These are phyloP conservation scores for Trichosporon coremiiforme DNA, from an alignment of 1,284 basidiomycete genomes.

Conservation along the genomic window DNA sequence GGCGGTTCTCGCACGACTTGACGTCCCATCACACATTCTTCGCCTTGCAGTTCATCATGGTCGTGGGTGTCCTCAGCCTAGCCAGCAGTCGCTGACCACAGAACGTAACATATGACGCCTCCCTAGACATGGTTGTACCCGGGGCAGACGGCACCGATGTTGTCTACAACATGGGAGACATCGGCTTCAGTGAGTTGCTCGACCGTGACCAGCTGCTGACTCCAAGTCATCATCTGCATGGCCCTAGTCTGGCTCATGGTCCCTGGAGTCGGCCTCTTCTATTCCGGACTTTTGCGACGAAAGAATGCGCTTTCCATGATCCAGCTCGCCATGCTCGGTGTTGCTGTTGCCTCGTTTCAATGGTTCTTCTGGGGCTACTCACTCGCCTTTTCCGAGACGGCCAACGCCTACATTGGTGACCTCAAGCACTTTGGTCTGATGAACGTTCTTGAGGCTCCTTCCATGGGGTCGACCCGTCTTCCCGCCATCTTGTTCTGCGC, in stretches of 20 bases:
- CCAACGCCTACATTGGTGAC: conserved; percentile 29
- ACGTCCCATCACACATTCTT: neutral
- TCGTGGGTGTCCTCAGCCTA: neutral
- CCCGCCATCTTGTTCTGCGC: conserved; percentile 84
- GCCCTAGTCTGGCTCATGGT: conserved; percentile 84
- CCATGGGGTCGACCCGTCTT: conserved; percentile 67
- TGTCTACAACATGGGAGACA: conserved; percentile 61
- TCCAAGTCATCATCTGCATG: conserved; percentile 63
- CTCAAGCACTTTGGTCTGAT: conserved; percentile 63
- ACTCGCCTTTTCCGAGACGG: conserved; percentile 58
- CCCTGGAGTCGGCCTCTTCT: conserved; percentile 79
- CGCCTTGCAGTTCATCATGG: neutral
- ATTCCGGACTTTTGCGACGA: conserved; percentile 75
- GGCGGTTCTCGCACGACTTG: neutral
- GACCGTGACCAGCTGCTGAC: neutral
- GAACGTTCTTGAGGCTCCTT: conserved; percentile 74
- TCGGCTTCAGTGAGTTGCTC: conserved; percentile 58
- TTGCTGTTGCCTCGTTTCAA: conserved; percentile 67
- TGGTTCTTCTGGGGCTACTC: conserved; percentile 60
- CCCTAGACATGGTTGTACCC: conserved; percentile 53
- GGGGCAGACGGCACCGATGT: conserved; percentile 46
- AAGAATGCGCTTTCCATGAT: conserved; percentile 95
- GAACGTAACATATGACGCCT: conserved; percentile 52
- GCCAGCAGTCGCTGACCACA: neutral
- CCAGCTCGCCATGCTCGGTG: conserved; percentile 74